Evolutionary conservation across 257 asterid species (phyloP).

Genomic region (Gentiana macrophylla): DNA sequence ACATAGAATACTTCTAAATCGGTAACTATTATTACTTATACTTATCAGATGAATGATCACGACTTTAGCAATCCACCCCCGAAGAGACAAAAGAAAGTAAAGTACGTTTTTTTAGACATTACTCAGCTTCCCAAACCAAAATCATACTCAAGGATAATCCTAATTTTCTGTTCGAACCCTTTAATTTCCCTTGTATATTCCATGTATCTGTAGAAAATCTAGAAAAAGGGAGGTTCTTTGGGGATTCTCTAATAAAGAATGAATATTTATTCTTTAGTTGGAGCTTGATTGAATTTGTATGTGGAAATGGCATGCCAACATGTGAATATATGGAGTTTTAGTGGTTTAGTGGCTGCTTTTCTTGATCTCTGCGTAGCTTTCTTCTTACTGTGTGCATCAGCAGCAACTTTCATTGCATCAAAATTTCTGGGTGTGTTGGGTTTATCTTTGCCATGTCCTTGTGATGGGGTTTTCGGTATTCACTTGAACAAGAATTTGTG

Average conservation of each 20-base stretch:
- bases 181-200: no score
- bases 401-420: constrained; percentile 47
- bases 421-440: constrained; percentile 64
- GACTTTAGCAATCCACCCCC: no score
- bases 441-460: constrained; percentile 66
- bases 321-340: constrained; percentile 53
- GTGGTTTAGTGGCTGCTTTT: constrained; percentile 66
- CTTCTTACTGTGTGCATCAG: constrained; percentile 61
- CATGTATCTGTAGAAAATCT: no score
- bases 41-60: no score
- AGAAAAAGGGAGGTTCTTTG: neutral
- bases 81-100: no score
- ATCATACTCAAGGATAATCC: no score
- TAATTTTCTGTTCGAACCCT: no score
- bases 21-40: no score
- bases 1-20: no score
- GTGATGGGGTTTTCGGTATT: constrained; percentile 41
- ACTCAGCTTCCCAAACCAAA: no score
- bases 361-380: constrained; percentile 76
- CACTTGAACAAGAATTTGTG: constrained; percentile 27
- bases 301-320: constrained; percentile 59
- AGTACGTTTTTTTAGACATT: no score
- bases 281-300: constrained; percentile 9
- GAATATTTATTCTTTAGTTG: constrained; percentile 20
- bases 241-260: constrained; percentile 7